Base-by-base conservation (phyloP, 2,329 filamentous ascomycete genomes). In the Fusarium guadeloupense region DNA sequence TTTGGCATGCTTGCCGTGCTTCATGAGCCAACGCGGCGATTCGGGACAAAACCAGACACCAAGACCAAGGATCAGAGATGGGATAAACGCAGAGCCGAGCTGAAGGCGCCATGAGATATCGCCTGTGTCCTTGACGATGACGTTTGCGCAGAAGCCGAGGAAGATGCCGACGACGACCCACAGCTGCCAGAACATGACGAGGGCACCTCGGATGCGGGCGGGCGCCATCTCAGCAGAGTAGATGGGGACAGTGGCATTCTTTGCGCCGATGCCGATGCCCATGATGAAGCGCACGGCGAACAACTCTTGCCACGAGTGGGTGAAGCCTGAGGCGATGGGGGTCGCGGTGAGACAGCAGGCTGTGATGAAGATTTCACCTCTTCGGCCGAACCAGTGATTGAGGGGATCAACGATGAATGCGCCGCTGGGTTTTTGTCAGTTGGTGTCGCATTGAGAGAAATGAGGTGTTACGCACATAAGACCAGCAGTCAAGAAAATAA, bases 181-280 rank as follows among this genome's bases (percentile, higher is more conserved):
- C 9, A 76, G 67, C 58, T 75, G 82, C 90, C 90, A 94, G 63
- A 87, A 88, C 90, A 94, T 93, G 64, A 93, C 90, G 4, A 94
- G 79, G 10, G 88, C 89, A 61, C 89, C 89, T 63, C 89, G 83
- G 44, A 91, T 85, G 1, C 79, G 71, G 1, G 88, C 85, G 0
- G 89, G 89, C 0, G 86, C 83, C 56, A 85, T 89, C 71, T 92
- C 90, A 2, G 90, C 89, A 0, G 88, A 87, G 68, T 90, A 93
- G 34, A 93, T 86, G 0, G 90, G 90, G 0, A 89, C 85, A 0
- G 81, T 85, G 2, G 82, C 82, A 17, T 84, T 83, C 71, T 90
- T 89, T 26, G 85, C 81, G 6, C 88, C 88, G 64, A 90, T 88
- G 1, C 85, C 88, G 25, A 92, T 83, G 0, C 89, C 89, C 64